Evolutionary conservation across 2,329 filamentous ascomycete species (phyloP).

Genomic region (Coniella lustricola): DNA sequence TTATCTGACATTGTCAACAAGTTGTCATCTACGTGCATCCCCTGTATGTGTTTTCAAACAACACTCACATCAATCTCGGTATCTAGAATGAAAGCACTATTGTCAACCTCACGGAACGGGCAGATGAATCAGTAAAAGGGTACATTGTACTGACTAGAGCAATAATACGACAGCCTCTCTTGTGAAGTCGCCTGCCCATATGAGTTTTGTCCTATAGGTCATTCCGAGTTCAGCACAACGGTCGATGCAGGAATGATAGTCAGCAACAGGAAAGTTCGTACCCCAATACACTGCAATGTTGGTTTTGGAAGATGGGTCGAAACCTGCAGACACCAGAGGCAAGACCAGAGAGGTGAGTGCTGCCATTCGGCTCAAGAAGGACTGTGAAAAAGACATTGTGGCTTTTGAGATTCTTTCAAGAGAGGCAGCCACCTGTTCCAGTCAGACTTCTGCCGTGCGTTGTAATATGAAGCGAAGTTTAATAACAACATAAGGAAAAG

Average conservation of each 20-base stretch:
- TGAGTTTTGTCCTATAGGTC: constrained; percentile 51
- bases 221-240: neutral
- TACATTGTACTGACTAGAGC: constrained; percentile 39
- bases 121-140: neutral
- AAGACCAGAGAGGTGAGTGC: constrained; percentile 9
- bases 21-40: too few species aligned
- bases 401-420: neutral
- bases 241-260: neutral
- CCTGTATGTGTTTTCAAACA: too few species aligned
- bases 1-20: constrained; percentile 36
- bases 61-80: constrained; percentile 37
- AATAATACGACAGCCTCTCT: constrained; percentile 51
- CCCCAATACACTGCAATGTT: constrained; percentile 66
- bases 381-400: constrained; percentile 1
- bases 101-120: too few species aligned
- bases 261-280: constrained; percentile 19
- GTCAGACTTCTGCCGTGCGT: neutral
- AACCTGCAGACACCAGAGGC: constrained; percentile 32
- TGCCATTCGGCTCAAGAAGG: neutral
- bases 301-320: constrained; percentile 35
- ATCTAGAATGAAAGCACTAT: too few species aligned
- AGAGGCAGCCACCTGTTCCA: neutral
- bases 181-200: constrained; percentile 42
- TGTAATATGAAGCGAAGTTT: neutral
- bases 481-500: neutral